Conservation (phyloP, 139 green algal genomes). For the Chlorella sp. region DNA sequence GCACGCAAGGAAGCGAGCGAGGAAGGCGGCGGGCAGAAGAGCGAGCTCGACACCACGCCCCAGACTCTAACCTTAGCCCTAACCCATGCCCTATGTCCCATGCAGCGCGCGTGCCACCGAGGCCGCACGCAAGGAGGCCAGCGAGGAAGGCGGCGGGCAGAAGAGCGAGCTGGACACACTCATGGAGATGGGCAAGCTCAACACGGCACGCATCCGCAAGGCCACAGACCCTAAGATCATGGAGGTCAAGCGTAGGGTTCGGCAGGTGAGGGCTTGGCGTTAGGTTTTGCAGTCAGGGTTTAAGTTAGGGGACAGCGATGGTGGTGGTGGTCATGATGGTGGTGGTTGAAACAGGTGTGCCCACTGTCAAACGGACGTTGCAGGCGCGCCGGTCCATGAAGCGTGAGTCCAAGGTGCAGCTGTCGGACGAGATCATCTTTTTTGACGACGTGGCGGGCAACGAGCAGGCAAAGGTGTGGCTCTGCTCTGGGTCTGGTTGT, state of each 20-base stretch:
- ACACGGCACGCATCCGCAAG: slow-evolving; percentile 51
- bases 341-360: no score
- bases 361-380: no score
- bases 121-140: not conserved
- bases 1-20: not conserved
- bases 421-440: slow-evolving; percentile 69
- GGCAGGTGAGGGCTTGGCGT: no score
- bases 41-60: slow-evolving; percentile 17
- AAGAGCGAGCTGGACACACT: slow-evolving; percentile 16
- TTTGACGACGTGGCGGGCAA: slow-evolving; percentile 89
- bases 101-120: not conserved
- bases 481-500: no score
- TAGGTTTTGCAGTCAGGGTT: no score
- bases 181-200: slow-evolving; percentile 57
- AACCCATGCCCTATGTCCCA: not conserved
- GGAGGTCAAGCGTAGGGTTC: slow-evolving; percentile 43
- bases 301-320: no score
- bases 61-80: no score
- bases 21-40: slow-evolving; percentile 6
- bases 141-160: slow-evolving; percentile 2
- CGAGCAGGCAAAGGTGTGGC: slow-evolving; percentile 57
- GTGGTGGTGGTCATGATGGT: no score
- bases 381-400: slow-evolving; percentile 44
- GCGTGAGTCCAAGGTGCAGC: slow-evolving; percentile 52
- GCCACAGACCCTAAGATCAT: slow-evolving; percentile 43